Percentiles rank a stretch among this genome's conserved stretches.
These are phyloP conservation scores for Paramecium sonneborni DNA, from an alignment of 73 alveolate genomes.

Conservation along the genomic window DNA sequence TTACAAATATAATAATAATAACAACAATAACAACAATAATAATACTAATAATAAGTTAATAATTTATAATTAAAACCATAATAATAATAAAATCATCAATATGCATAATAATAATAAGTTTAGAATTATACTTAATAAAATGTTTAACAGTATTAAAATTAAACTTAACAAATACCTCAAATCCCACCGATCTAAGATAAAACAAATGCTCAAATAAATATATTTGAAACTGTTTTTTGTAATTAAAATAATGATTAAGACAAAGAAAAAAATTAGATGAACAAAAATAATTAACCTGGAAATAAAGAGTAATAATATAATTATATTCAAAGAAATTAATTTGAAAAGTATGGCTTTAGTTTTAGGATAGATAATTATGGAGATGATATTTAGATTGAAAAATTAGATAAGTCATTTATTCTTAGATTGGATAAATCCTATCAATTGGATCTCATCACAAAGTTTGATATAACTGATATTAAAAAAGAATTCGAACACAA, in stretches of 20 bases:
- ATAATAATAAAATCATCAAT: too few relatives aligned
- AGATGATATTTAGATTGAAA: not conserved
- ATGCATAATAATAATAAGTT: too few relatives aligned
- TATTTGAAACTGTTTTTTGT: not conserved
- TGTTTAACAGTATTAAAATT: too few relatives aligned
- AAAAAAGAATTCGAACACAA: not conserved
- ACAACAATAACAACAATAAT: too few relatives aligned
- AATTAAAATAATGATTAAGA: not conserved
- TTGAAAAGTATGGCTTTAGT: not conserved
- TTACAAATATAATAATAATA: too few relatives aligned
- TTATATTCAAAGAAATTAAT: not conserved
- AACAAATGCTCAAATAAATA: not conserved
- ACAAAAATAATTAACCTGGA: not conserved
- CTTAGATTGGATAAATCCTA: not conserved
- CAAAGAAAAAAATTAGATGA: not conserved
- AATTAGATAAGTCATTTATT: not conserved
- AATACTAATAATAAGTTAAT: too few relatives aligned
- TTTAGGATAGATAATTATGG: not conserved
- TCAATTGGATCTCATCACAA: not conserved
- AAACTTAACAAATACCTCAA: too few relatives aligned
- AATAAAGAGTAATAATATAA: not conserved
- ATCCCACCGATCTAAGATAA: too few relatives aligned
- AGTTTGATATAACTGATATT: not conserved
- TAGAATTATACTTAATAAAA: too few relatives aligned
- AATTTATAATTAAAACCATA: too few relatives aligned